Conservation (phyloP, 495 filamentous ascomycete genomes). For the Letharia columbiana region DNA sequence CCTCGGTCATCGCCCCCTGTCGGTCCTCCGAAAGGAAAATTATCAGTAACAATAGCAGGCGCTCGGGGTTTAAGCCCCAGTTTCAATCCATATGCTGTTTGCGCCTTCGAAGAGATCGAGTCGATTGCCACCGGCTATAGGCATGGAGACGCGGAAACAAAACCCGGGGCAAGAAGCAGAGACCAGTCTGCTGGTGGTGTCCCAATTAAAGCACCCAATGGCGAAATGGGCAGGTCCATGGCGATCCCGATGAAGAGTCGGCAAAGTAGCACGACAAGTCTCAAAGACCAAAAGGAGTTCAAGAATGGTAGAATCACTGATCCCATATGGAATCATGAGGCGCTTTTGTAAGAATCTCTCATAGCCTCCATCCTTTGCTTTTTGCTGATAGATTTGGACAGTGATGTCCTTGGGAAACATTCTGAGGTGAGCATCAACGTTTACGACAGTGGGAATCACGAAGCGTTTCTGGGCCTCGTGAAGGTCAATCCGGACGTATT, state of each 20-base stretch:
- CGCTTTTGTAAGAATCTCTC: slow-evolving; percentile 61
- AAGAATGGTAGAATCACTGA: slow-evolving; percentile 64
- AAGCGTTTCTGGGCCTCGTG: slow-evolving; percentile 88
- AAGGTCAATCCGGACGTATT: slow-evolving; percentile 61
- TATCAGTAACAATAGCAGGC: slow-evolving; percentile 79
- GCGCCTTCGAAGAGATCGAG: slow-evolving; percentile 93
- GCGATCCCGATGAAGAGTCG: slow-evolving; percentile 93
- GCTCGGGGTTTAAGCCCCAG: slow-evolving; percentile 73
- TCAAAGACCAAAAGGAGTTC: slow-evolving; percentile 59
- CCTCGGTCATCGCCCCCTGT: slow-evolving; percentile 44
- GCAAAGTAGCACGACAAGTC: slow-evolving; percentile 87
- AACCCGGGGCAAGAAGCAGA: slow-evolving; percentile 38
- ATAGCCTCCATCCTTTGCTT: slow-evolving; percentile 5
- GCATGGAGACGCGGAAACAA: slow-evolving; percentile 39
- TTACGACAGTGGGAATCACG: slow-evolving; percentile 77
- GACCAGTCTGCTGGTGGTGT: slow-evolving; percentile 46
- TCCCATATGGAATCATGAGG: slow-evolving; percentile 93
- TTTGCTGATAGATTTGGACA: slow-evolving; percentile 30
- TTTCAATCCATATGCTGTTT: slow-evolving; percentile 87
- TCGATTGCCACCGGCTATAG: slow-evolving; percentile 83
- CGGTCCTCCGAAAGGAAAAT: slow-evolving; percentile 75
- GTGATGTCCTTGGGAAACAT: slow-evolving; percentile 89
- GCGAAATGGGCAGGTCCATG: slow-evolving; percentile 73
- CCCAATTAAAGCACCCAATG: slow-evolving; percentile 57
- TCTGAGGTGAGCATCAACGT: slow-evolving; percentile 89